These are phyloP conservation scores for Tolypocladium cylindrosporum DNA, from an alignment of 2,329 filamentous ascomycete genomes.

Conservation along the genomic window DNA sequence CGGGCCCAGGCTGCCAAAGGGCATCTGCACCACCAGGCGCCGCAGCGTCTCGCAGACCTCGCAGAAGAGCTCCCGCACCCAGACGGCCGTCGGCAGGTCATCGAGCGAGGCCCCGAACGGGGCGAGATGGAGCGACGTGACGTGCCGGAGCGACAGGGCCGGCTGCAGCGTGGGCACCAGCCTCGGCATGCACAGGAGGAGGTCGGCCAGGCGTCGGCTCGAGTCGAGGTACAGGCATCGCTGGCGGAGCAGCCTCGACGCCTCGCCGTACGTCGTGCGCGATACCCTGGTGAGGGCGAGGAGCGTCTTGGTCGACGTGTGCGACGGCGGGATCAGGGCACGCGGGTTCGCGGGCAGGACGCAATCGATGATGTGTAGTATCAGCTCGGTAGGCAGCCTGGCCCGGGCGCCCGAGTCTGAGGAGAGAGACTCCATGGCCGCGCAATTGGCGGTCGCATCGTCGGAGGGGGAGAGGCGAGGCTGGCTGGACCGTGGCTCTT, in stretches of 20 bases:
- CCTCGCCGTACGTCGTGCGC: constrained; percentile 27
- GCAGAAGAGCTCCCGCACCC: constrained; percentile 31
- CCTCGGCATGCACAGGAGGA: constrained; percentile 24
- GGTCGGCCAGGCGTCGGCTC: constrained; percentile 19
- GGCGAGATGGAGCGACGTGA: constrained; percentile 30
- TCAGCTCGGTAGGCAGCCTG: constrained; percentile 22
- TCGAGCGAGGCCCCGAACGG: constrained; percentile 26
- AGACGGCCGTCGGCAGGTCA: constrained; percentile 27
- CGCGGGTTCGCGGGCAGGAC: constrained; percentile 20
- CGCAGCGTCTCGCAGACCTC: constrained; percentile 28
- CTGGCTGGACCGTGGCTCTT: neutral
- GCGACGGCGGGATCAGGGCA: constrained; percentile 23
- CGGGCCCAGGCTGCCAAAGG: constrained; percentile 31
- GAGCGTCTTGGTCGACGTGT: constrained; percentile 32
- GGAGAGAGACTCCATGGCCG: constrained; percentile 7
- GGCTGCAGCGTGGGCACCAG: constrained; percentile 18
- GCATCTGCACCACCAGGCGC: constrained; percentile 37
- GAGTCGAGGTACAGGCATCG: constrained; percentile 35
- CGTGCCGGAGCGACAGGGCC: constrained; percentile 17
- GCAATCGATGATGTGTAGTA: constrained; percentile 24
- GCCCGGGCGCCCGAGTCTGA: neutral
- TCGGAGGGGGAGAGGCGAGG: neutral
- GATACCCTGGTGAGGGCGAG: constrained; percentile 33
- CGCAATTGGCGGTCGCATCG: constrained; percentile 2
- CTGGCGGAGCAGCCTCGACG: constrained; percentile 30